Conservation (phyloP, 2,329 filamentous ascomycete species). For the Drechslerella coelobrocha region DNA sequence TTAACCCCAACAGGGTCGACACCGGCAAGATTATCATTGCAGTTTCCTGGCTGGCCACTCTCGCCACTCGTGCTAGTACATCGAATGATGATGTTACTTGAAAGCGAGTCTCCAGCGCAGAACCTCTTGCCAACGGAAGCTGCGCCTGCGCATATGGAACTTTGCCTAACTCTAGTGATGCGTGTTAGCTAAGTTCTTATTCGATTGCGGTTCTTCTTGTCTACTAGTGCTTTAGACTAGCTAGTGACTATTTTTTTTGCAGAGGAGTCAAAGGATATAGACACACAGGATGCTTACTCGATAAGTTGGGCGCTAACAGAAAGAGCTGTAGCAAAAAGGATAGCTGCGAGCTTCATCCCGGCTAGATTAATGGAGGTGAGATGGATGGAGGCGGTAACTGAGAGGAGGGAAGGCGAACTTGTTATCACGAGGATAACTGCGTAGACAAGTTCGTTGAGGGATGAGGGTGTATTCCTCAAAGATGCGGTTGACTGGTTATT, state of each 20-base stretch:
- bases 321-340: slow-evolving; percentile 57
- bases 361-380: slow-evolving; percentile 1
- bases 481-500: no score
- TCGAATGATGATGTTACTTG: slow-evolving; percentile 62
- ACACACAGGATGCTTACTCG: slow-evolving; percentile 53
- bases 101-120: slow-evolving; percentile 59
- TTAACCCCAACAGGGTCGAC: slow-evolving; percentile 59
- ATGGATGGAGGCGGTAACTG: no score
- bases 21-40: slow-evolving; percentile 61
- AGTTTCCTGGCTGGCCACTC: slow-evolving; percentile 60
- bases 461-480: no score
- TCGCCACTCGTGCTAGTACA: slow-evolving; percentile 60
- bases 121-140: slow-evolving; percentile 59
- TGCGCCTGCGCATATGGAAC: slow-evolving; percentile 59
- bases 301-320: slow-evolving; percentile 59
- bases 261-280: no score
- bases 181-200: slow-evolving; percentile 14
- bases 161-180: slow-evolving; percentile 43
- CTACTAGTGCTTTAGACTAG: background rate
- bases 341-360: slow-evolving; percentile 56
- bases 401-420: no score
- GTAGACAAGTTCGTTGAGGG: no score
- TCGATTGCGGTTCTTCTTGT: no score
- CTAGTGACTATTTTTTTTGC: no score
- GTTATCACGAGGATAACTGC: no score